Evolutionary conservation across 306 rosid genomes (phyloP).

Genomic region (Malus sylvestris): DNA sequence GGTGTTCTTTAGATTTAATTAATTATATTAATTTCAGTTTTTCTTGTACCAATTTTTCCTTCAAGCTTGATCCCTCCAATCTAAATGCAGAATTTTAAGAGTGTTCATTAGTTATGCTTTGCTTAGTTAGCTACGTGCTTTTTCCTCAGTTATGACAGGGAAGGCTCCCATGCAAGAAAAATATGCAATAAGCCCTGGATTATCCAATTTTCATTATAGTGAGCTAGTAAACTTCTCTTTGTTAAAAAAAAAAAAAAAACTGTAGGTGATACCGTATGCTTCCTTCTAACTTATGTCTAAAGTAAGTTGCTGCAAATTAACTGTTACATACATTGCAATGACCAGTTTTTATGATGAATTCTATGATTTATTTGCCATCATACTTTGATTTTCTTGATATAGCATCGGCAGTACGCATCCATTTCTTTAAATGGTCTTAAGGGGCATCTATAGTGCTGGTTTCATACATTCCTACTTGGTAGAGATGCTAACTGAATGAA

Average conservation of each 20-base stretch:
- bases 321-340: not conserved
- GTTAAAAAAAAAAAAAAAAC: not conserved
- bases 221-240: not conserved
- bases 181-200: not conserved
- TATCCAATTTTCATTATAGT: not conserved
- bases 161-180: not conserved
- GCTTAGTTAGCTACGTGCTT: not conserved
- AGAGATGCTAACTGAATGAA: not conserved
- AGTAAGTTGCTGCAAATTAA: not conserved
- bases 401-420: not conserved
- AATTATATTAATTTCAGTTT: not conserved
- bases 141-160: not conserved
- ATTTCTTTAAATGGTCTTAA: not conserved
- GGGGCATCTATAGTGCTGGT: not conserved
- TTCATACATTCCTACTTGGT: too few relatives aligned
- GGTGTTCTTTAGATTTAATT: slow-evolving; percentile 32
- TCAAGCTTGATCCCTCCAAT: not conserved
- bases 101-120: not conserved
- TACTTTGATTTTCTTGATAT: not conserved
- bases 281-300: not conserved
- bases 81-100: not conserved
- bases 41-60: not conserved
- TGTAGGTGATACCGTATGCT: not conserved
- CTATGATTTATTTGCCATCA: not conserved
- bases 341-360: not conserved